Conservation (phyloP, 169 alveolate genomes). For the Plasmodium fragile region DNA sequence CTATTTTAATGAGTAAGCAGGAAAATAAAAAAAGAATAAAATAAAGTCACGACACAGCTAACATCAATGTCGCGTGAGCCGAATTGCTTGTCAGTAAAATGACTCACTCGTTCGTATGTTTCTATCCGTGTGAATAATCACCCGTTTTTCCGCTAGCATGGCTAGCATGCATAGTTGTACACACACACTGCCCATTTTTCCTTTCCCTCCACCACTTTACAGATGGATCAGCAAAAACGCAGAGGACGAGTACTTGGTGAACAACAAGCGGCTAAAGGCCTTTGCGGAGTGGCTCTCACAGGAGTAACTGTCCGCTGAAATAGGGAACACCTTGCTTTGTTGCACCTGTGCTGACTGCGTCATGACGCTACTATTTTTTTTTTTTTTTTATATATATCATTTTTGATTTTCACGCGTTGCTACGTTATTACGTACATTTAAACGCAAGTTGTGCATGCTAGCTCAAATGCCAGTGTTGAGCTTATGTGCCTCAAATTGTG, state of each 20-base stretch:
- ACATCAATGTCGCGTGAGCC: not conserved
- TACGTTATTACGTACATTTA: not conserved
- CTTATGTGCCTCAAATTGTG: not conserved
- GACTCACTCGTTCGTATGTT: not conserved
- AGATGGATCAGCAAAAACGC: conserved; percentile 56
- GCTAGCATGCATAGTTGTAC: not conserved
- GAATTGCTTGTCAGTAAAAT: not conserved
- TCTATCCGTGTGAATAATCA: not conserved
- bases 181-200: not conserved
- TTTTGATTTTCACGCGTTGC: not conserved
- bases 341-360: not conserved
- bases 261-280: conserved; percentile 66
- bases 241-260: conserved; percentile 45
- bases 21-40: not conserved
- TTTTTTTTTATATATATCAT: not conserved
- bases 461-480: not conserved
- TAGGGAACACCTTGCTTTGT: not conserved
- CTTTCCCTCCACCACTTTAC: not conserved
- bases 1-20: conserved; percentile 53
- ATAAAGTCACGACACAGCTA: not conserved
- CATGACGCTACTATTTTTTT: not conserved
- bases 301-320: conserved; percentile 16
- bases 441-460: not conserved
- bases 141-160: not conserved
- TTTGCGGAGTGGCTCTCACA: conserved; percentile 74